Conservation (phyloP, 305 asterid species). For the Euphrasia arctica region DNA sequence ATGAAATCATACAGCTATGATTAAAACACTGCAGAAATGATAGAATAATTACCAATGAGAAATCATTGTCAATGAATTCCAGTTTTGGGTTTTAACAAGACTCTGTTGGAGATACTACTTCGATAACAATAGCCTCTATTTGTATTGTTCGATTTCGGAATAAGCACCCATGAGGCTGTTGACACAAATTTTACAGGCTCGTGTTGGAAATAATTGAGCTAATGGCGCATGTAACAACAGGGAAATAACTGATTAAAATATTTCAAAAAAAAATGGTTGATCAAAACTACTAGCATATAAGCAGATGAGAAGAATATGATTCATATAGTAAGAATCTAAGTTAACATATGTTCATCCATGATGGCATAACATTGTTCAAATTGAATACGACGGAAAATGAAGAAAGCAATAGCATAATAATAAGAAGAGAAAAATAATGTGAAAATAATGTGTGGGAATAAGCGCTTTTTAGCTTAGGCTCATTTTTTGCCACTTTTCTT, state of each 20-base stretch:
- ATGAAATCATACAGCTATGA: neutral
- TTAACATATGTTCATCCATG: slow-evolving; percentile 3
- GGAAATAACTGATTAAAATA: neutral
- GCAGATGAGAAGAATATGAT: neutral
- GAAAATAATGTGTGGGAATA: neutral
- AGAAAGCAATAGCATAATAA: slow-evolving; percentile 11
- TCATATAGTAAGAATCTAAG: slow-evolving; percentile 2
- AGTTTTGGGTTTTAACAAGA: neutral
- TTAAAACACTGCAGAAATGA: neutral
- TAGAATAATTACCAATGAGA: neutral
- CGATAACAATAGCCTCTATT: no score
- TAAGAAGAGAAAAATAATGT: neutral
- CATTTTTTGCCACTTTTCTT: slow-evolving; percentile 96
- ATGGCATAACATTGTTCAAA: slow-evolving; percentile 23
- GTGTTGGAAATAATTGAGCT: neutral
- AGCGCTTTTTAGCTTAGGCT: slow-evolving; percentile 16
- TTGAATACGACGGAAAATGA: slow-evolving; percentile 1
- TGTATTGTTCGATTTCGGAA: no score
- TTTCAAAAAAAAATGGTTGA: neutral
- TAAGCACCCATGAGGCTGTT: no score
- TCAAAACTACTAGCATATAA: neutral
- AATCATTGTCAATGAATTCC: neutral
- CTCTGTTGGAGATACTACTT: no score
- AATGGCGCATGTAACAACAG: neutral
- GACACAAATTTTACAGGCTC: neutral